These are phyloP conservation scores for Passalora sequoiae DNA, from an alignment of 2,329 filamentous ascomycete species.

Conservation along the genomic window DNA sequence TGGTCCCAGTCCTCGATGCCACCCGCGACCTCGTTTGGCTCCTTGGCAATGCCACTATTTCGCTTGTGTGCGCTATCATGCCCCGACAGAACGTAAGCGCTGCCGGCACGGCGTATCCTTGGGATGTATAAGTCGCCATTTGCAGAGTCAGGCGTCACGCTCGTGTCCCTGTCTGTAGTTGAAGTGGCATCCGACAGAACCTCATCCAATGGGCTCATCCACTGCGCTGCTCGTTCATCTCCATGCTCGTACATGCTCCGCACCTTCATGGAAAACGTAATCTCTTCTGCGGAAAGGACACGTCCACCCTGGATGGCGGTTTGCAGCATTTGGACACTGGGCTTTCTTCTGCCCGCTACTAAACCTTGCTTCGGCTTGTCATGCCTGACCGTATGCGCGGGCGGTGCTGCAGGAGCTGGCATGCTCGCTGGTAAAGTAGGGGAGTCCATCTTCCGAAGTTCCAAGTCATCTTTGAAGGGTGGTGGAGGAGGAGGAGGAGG, in stretches of 20 bases:
- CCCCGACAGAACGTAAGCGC: constrained; percentile 2
- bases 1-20: constrained; percentile 63
- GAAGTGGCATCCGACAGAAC: constrained; percentile 9
- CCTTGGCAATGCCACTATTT: constrained; percentile 33
- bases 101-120: constrained; percentile 2
- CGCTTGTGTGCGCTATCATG: constrained; percentile 6
- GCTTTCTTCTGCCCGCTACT: constrained; percentile 30
- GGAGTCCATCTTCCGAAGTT: neutral
- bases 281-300: constrained; percentile 59
- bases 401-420: constrained; percentile 1
- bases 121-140: constrained; percentile 6
- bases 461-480: too few relatives aligned
- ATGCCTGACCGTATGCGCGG: neutral
- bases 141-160: constrained; percentile 7
- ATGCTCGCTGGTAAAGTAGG: neutral
- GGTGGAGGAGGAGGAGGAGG: too few relatives aligned
- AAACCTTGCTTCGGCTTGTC: constrained; percentile 16
- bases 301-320: constrained; percentile 36
- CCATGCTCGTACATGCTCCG: constrained; percentile 60
- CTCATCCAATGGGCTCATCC: constrained; percentile 23
- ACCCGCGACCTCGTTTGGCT: constrained; percentile 55
- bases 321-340: constrained; percentile 36
- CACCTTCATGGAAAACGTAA: constrained; percentile 57
- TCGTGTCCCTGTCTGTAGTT: constrained; percentile 9
- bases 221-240: constrained; percentile 50